Base-by-base conservation (phyloP, 805 yeast genomes). In the Dipodascus albidus region DNA sequence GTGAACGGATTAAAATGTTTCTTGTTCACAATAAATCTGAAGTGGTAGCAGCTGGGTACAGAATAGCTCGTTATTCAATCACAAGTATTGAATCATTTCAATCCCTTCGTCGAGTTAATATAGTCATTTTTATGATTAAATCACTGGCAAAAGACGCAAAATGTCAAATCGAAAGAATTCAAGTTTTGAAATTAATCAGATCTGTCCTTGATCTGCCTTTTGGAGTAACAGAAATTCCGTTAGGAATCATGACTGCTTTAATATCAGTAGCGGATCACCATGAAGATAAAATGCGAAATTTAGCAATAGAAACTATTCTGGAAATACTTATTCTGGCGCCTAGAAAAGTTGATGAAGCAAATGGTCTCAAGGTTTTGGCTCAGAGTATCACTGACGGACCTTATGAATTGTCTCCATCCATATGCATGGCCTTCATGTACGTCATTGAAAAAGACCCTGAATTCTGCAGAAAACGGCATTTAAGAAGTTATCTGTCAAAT, bases 21-120 rank as follows among this genome's bases (percentile, higher is more conserved):
- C 67, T 91, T 20, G 69, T 78, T 23, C 81, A 79, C 59, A 72
- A 72, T 3, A 74, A 78, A 49, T 73, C 81, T 24, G 82, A 80
- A 54, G 84, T 87, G 0, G 74, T 83, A 4, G 85, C 90, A 0
- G 76, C 88, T 1, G 96, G 90, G 0, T 88, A 81, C 65, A 72
- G 95, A 50, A 74, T 88, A 1, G 75, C 88, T 22, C 71, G 96
- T n/a, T 77, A 84, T 58, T 70, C 86, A 17, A 70, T 85, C 20
- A 75, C 76, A 31, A 78, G 78, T 55, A 63, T 72, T 14, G 77
- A 76, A 4, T 78, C 89, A 1, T 62, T 87, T 3, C 66, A 70
- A n/a, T 66, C 74, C 2, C 68, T 89, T 57, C 70, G 80, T 4
- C 72, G 74, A 14, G 67, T 80, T 27, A 77, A 81, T 54, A 63